Evolutionary conservation across 495 filamentous ascomycete genomes (phyloP), one percentile per base, ranked within the genome.

Genomic region (Amphirosellinia nigrospora): DNA sequence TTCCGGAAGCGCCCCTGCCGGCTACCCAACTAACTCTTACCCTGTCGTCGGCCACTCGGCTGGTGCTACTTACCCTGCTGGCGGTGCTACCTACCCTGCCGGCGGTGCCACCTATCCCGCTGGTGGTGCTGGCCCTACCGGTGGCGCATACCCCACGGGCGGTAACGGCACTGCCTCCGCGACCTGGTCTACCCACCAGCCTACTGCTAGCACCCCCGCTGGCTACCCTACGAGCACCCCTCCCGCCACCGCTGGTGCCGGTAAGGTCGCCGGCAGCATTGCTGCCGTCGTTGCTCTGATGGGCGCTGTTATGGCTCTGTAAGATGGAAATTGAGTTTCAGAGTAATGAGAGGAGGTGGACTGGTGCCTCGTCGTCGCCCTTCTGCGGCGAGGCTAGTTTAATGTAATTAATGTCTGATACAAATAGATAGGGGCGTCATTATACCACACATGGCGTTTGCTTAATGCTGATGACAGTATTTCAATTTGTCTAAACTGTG

Each of bases 241-340:
- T 1, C 71, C 73, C 30, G 66, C 67, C 30, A 77, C 75, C 6
- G 77, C 73, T 6, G 77, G 73, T 69, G 75, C 73, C 23, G 66
- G 70, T 23, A 79, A 74, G 70, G 48, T 77, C 19, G 70, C 72
- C 38, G 73, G 75, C 55, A 71, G 77, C 69, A 36, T 75, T 16
- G 74, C 72, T 36, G 75, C 70, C 21, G 69, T 55, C 36, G 19
- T 79, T n/a, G 77, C 72, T 46, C 26, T 72, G 34, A 70, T 66
- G 41, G 77, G 75, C 56, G 73, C 69, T 46, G 68, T 75, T 21
- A 66, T 74, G 26, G 68, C 71, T 23, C 61, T 79, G 68, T 70
- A 64, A 70, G 45, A 23, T 52, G 26, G 50, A 13, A 53, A 7
- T 4, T 16, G 13, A 39, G 36, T 19, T 9, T 59, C 28, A 2